These are phyloP conservation scores for Castanopsis chinensis DNA, from an alignment of 306 rosid species.

Conservation along the genomic window DNA sequence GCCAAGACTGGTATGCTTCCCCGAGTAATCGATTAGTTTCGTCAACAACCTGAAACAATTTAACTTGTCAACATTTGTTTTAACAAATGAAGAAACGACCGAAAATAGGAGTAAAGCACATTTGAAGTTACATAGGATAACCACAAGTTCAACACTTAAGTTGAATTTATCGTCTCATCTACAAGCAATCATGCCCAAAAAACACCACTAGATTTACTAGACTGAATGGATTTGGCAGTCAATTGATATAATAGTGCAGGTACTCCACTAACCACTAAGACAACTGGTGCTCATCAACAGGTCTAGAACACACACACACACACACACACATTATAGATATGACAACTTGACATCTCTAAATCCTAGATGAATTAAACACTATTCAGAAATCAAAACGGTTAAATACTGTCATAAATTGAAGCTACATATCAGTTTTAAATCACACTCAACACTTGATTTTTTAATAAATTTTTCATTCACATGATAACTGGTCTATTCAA, in stretches of 20 bases:
- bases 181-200: not conserved
- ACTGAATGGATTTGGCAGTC: not conserved
- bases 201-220: not conserved
- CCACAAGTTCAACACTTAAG: not conserved
- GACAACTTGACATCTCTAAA: not conserved
- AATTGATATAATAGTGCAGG: not conserved
- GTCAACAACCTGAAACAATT: constrained; percentile 77
- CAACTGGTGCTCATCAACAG: not conserved
- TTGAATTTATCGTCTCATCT: not conserved
- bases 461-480: not conserved
- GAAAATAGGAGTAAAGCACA: not conserved
- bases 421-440: not conserved
- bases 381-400: not conserved
- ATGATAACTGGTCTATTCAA: not conserved
- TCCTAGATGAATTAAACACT: not conserved
- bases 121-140: not conserved
- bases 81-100: not conserved
- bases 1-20: constrained; percentile 93
- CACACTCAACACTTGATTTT: too few species aligned
- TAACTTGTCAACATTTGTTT: constrained; percentile 28
- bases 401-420: not conserved
- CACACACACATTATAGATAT: too few species aligned
- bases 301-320: not conserved
- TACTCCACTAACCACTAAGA: not conserved
- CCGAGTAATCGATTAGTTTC: constrained; percentile 88